Percentiles rank a stretch among this genome's conserved stretches.
These are phyloP conservation scores for Rutstroemia sp. DNA, from an alignment of 2,329 filamentous ascomycete species.

Conservation along the genomic window DNA sequence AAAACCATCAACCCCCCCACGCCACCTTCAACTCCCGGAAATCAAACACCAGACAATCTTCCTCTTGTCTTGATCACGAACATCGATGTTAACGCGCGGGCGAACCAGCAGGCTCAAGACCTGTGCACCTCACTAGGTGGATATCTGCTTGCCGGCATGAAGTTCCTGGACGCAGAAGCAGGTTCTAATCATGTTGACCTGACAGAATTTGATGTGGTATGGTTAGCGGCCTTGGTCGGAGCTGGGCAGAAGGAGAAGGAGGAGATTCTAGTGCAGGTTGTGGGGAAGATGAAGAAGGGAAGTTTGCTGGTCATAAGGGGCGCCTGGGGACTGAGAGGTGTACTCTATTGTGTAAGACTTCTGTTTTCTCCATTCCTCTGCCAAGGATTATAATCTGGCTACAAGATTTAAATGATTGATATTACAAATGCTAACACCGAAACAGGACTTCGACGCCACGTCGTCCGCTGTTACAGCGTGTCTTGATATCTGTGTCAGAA, in stretches of 20 bases:
- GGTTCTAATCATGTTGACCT: slow-evolving; percentile 21
- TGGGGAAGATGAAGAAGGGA: slow-evolving; percentile 34
- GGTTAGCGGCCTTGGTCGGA: slow-evolving; percentile 43
- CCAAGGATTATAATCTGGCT: neutral
- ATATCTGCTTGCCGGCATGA: slow-evolving; percentile 27
- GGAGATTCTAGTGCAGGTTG: slow-evolving; percentile 32
- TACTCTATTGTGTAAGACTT: slow-evolving; percentile 40
- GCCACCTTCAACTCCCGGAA: neutral
- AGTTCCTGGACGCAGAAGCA: slow-evolving; percentile 33
- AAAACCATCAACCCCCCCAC: neutral
- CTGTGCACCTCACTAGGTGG: slow-evolving; percentile 31
- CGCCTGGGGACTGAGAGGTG: slow-evolving; percentile 36
- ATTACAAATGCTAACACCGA: no score
- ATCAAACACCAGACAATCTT: neutral
- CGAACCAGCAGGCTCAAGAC: slow-evolving; percentile 29
- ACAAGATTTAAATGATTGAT: neutral
- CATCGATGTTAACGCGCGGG: slow-evolving; percentile 34
- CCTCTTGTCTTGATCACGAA: slow-evolving; percentile 24
- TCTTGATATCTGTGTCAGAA: slow-evolving; percentile 35
- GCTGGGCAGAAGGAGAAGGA: slow-evolving; percentile 36
- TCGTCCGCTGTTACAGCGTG: slow-evolving; percentile 28
- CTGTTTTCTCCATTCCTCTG: neutral
- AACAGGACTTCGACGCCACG: slow-evolving; percentile 34
- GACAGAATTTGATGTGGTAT: slow-evolving; percentile 37
- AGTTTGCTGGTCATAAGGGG: slow-evolving; percentile 40